Conservation (phyloP, 306 rosid genomes). For the Carpinus viminea region DNA sequence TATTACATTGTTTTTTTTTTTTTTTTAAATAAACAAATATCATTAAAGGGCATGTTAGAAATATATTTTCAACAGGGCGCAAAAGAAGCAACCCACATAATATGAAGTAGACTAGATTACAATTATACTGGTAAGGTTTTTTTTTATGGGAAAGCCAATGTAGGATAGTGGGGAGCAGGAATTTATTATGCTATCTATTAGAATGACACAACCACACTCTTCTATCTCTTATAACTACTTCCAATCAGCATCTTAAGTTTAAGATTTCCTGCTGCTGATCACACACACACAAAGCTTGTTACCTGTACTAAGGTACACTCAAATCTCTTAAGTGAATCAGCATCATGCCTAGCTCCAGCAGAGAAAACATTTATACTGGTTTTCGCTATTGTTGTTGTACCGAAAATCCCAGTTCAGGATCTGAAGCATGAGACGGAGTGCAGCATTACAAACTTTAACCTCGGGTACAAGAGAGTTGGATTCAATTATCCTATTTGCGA, state of each 20-base stretch:
- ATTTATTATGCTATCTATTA: not conserved
- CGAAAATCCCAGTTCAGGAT: constrained; percentile 93
- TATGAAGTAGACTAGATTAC: not conserved
- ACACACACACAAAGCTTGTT: constrained; percentile 19
- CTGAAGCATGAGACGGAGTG: constrained; percentile 89
- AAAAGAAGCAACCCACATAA: too few species aligned
- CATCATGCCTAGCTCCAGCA: constrained; percentile 56
- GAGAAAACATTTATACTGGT: constrained; percentile 53
- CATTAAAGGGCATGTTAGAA: too few species aligned
- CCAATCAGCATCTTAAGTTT: not conserved
- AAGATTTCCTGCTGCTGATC: not conserved
- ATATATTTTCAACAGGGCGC: too few species aligned
- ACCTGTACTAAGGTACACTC: constrained; percentile 93
- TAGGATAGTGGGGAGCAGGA: not conserved
- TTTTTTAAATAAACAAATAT: too few species aligned
- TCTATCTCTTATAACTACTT: constrained; percentile 5
- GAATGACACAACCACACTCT: constrained; percentile 1
- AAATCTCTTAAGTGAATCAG: constrained; percentile 68
- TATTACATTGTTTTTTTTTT: too few species aligned
- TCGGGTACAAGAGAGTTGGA: constrained; percentile 70
- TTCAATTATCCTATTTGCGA: constrained; percentile 73
- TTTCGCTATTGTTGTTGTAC: constrained; percentile 43
- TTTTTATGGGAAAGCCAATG: not conserved
- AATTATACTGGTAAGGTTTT: not conserved
- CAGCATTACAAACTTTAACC: constrained; percentile 81